Percentiles rank a stretch among this genome's conserved stretches.
Evolutionary conservation across 805 yeast species (phyloP).

Genomic region (Suhomyces kilbournensis): DNA sequence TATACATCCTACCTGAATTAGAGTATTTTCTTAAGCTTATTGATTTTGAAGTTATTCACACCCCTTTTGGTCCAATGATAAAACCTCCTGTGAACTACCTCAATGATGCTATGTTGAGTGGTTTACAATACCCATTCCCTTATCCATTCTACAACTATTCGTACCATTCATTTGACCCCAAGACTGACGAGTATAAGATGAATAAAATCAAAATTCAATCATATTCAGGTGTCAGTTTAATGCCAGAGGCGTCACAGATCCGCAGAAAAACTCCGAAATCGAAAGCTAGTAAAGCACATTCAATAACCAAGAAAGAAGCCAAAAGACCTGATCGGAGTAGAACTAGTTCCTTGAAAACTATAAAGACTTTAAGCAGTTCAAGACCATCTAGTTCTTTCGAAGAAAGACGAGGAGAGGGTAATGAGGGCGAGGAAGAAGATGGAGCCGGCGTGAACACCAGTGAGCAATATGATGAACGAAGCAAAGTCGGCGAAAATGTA

Average conservation of each 20-base stretch:
- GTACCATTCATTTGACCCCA: constrained; percentile 34
- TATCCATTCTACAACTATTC: constrained; percentile 46
- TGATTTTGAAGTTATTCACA: constrained; percentile 32
- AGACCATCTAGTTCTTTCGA: not conserved
- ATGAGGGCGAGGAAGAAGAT: constrained; percentile 6
- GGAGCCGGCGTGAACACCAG: constrained; percentile 2
- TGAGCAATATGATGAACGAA: not conserved
- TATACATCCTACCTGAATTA: constrained; percentile 30
- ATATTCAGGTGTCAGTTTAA: constrained; percentile 35
- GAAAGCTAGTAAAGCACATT: not conserved
- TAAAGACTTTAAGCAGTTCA: not conserved
- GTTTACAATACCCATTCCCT: constrained; percentile 44
- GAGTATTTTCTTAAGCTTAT: constrained; percentile 32
- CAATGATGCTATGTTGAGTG: constrained; percentile 34
- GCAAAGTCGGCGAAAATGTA: not conserved
- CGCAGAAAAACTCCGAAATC: not conserved
- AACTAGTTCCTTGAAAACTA: not conserved
- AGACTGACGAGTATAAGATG: constrained; percentile 24
- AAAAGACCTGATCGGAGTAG: not conserved
- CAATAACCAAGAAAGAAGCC: not conserved
- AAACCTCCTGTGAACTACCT: constrained; percentile 40
- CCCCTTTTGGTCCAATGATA: constrained; percentile 38
- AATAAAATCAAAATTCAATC: constrained; percentile 27
- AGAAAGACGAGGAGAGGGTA: constrained; percentile 3
- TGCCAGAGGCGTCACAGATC: not conserved